These are phyloP conservation scores for Ceratobasidium theobromae DNA, from an alignment of 1,284 basidiomycete species.

Conservation along the genomic window DNA sequence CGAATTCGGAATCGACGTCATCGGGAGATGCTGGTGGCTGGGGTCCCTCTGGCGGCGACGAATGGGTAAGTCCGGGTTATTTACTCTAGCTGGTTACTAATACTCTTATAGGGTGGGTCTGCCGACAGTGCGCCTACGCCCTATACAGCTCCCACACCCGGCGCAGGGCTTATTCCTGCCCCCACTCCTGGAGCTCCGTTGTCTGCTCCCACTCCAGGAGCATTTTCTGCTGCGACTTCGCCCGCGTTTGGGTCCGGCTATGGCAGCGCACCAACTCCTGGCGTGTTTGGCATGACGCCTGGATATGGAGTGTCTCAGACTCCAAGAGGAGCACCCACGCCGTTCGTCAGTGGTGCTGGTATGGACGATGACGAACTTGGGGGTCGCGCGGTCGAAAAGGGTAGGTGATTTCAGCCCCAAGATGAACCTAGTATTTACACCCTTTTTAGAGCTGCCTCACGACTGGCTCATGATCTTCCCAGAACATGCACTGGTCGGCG, in stretches of 20 bases:
- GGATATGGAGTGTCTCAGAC: constrained; percentile 46
- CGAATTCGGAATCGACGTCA: constrained; percentile 35
- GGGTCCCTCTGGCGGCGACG: constrained; percentile 34
- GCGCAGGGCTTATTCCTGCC: constrained; percentile 38
- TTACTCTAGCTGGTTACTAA: constrained; percentile 23
- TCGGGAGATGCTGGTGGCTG: constrained; percentile 32
- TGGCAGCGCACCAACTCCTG: constrained; percentile 50
- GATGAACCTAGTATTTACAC: background rate
- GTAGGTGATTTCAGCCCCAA: background rate
- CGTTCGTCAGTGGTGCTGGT: constrained; percentile 39
- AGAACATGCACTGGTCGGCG: constrained; percentile 17
- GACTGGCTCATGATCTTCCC: constrained; percentile 41
- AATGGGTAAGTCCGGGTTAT: constrained; percentile 28
- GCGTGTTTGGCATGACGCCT: constrained; percentile 47
- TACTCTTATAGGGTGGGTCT: constrained; percentile 28
- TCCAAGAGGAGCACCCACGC: constrained; percentile 48
- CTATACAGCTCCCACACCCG: constrained; percentile 32
- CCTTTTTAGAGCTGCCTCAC: constrained; percentile 40
- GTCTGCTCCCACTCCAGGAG: constrained; percentile 45
- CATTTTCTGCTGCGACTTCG: constrained; percentile 37
- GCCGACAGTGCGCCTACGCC: constrained; percentile 39
- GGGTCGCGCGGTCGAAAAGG: constrained; percentile 35
- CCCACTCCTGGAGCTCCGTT: constrained; percentile 41
- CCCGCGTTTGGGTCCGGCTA: constrained; percentile 36
- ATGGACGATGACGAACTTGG: constrained; percentile 18